Percentiles rank a stretch among this genome's conserved stretches.
phyloP scores from a whole-genome alignment of 1,284 basidiomycete species.

The Marasmius oreades region DNA sequence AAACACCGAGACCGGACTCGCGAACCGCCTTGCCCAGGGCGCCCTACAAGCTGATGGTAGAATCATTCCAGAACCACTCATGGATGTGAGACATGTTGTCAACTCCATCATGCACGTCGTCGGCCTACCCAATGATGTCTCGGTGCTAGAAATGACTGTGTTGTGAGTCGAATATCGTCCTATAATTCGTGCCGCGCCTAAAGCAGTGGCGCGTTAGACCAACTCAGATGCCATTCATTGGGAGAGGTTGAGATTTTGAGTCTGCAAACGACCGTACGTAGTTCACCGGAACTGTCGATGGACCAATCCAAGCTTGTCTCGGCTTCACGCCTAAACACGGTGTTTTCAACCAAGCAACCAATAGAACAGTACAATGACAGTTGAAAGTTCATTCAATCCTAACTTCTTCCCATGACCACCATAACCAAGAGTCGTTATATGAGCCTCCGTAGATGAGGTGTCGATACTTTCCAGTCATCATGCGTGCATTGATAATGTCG shows the following conservation, averaged over 20 bases:
- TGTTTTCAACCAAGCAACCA: no score
- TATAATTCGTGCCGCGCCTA: neutral
- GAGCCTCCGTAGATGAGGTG: no score
- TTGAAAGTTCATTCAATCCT: no score
- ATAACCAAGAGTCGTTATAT: no score
- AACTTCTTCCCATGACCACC: no score
- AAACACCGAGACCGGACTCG: constrained; percentile 65
- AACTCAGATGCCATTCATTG: neutral
- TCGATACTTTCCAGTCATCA: no score
- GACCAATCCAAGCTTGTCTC: no score
- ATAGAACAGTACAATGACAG: no score
- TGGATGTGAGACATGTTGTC: constrained; percentile 70
- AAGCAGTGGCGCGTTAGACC: neutral
- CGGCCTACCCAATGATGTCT: constrained; percentile 61
- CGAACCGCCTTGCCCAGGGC: constrained; percentile 41
- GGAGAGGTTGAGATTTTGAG: neutral
- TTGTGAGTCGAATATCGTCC: constrained; percentile 43
- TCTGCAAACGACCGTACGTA: no score
- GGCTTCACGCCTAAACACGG: no score
- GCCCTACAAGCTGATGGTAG: constrained; percentile 69
- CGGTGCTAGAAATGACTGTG: constrained; percentile 69
- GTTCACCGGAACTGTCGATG: no score
- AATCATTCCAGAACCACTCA: constrained; percentile 55
- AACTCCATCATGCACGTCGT: constrained; percentile 70
- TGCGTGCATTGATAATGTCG: no score